Evolutionary conservation across 2,329 filamentous ascomycete genomes (phyloP), one percentile per base, ranked within the genome.

Genomic region (Diaporthe longicolla): DNA sequence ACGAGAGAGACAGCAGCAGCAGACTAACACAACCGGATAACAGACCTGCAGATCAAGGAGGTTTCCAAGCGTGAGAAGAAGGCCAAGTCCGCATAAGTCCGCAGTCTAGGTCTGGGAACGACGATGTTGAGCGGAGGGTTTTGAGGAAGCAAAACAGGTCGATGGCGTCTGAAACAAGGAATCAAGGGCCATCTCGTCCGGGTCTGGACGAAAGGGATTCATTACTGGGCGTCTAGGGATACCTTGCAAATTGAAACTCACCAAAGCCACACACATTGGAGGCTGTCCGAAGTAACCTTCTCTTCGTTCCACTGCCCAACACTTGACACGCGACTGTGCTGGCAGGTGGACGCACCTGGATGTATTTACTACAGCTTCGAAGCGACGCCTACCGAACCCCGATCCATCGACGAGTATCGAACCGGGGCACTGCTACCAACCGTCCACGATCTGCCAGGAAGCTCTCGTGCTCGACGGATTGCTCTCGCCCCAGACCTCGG

Each of bases 51-150:
- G 78, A 87, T 89, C 82, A 86, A 86, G 82, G 87, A 89, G 80
- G 87, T 89, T 77, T 84, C 84, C 81, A 89, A 88, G 85, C 89
- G 91, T 86, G 91, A 95, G 85, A 86, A 85, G 83, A 84, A 85
- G 83, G 79, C 79, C 78, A 84, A 85, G 83, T 81, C 81, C 69
- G 79, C 83, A 80, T 85, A 82, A 81, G 76, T 29, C 63, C 63
- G 45, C n/a, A 50, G 58, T 71, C 48, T 76, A 72, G 70, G 71
- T 76, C 63, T 72, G 73, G 66, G 74, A 71, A 55, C 54, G 70
- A 59, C 69, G 17, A 45, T 45, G 50, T 73, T 69, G 45, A 61
- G 75, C 61, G 50, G 71, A 78, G 78, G 82, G 78, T 9, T 78
- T 81, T 80, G 79, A 78, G 81, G 68, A 72, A 72, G 58, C 70